phyloP scores from a whole-genome alignment of 495 filamentous ascomycete genomes.

The Hypomontagnella monticulosa region DNA sequence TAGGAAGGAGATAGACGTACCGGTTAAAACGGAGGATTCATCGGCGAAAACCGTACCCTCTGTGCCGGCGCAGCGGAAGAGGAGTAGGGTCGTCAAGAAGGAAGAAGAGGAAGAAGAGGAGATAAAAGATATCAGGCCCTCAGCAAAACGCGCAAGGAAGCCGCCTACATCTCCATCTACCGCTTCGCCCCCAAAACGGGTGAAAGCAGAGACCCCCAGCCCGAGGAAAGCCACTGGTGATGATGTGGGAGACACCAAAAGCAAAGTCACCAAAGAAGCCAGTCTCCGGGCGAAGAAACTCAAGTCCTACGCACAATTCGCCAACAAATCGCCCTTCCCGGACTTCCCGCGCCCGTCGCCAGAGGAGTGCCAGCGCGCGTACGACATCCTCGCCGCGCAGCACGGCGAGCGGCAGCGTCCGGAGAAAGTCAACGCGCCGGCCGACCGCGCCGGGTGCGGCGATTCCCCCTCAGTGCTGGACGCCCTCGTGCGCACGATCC shows the following conservation, averaged over 20 bases:
- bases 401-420: constrained; percentile 75
- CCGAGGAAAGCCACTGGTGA: neutral
- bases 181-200: neutral
- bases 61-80: constrained; percentile 10
- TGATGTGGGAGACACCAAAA: neutral
- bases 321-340: constrained; percentile 69
- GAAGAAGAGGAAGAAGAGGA: constrained; percentile 12
- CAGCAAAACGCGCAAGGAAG: constrained; percentile 11
- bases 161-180: neutral
- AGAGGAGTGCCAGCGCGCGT: constrained; percentile 75
- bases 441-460: constrained; percentile 80
- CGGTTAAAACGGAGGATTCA: constrained; percentile 17
- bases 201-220: constrained; percentile 11
- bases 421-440: constrained; percentile 68
- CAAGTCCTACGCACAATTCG: constrained; percentile 45
- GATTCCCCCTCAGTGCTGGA: constrained; percentile 88
- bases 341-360: constrained; percentile 71
- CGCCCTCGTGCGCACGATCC: constrained; percentile 79
- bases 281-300: constrained; percentile 47
- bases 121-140: constrained; percentile 1
- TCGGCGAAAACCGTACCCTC: neutral
- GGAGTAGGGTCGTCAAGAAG: constrained; percentile 6
- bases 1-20: constrained; percentile 8
- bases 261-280: constrained; percentile 10
- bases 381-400: constrained; percentile 67